Evolutionary conservation across 495 filamentous ascomycete genomes (phyloP).

Genomic region (Arthonia radiata): DNA sequence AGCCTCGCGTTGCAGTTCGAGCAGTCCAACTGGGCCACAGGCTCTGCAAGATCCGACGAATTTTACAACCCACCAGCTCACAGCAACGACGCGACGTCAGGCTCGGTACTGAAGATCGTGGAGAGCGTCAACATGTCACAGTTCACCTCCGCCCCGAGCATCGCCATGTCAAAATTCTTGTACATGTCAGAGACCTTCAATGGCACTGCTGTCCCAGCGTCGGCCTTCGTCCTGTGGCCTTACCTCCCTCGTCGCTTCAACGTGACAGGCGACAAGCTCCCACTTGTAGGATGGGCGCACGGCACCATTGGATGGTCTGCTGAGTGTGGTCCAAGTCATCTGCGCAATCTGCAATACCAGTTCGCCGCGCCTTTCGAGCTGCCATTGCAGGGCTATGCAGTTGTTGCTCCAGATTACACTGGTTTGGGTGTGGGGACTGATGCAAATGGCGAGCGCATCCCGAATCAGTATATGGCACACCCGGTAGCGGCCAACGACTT

Average conservation of each 20-base stretch:
- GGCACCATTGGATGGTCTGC: slow-evolving; percentile 24
- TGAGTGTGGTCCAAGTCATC: slow-evolving; percentile 19
- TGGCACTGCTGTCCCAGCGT: background rate
- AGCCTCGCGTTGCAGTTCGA: no score
- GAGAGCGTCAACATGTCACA: no score
- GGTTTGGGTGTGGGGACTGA: slow-evolving; percentile 22
- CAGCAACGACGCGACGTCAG: no score
- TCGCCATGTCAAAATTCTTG: background rate
- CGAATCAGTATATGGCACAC: slow-evolving; percentile 17
- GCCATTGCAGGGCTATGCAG: slow-evolving; percentile 24
- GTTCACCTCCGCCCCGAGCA: no score
- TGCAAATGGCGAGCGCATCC: slow-evolving; percentile 14
- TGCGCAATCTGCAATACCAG: slow-evolving; percentile 23
- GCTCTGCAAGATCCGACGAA: no score
- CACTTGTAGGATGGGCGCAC: slow-evolving; percentile 25
- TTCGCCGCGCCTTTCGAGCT: slow-evolving; percentile 19
- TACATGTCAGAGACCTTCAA: background rate
- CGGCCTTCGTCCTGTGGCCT: background rate
- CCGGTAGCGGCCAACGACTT: slow-evolving; percentile 19
- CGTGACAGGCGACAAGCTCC: slow-evolving; percentile 3
- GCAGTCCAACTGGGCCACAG: no score
- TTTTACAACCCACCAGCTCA: no score
- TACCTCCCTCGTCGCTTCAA: background rate
- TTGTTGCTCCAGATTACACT: slow-evolving; percentile 30
- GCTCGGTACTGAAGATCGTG: no score